Percentiles rank a stretch among this genome's conserved stretches.
Evolutionary conservation across 1,139 yeast species (phyloP).

Genomic region (Petasospora fabianii): DNA sequence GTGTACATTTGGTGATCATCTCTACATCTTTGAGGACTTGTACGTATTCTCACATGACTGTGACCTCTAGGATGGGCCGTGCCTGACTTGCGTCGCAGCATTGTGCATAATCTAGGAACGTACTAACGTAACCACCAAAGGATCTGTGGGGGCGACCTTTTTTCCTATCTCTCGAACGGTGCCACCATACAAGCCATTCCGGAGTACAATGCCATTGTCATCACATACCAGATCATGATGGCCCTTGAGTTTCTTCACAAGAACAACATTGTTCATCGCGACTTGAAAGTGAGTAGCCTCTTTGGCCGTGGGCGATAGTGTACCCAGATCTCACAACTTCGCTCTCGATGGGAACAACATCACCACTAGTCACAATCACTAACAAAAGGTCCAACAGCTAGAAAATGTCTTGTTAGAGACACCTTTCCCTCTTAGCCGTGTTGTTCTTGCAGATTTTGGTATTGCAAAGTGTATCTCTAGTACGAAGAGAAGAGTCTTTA

Average conservation of each 20-base stretch:
- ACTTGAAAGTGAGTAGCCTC: conserved; percentile 37
- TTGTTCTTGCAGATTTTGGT: conserved; percentile 65
- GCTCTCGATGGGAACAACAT: neutral
- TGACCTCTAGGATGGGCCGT: neutral
- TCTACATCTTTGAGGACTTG: conserved; percentile 50
- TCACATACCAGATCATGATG: conserved; percentile 51
- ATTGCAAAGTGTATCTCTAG: conserved; percentile 43
- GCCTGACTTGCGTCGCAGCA: neutral
- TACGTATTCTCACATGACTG: conserved; percentile 8
- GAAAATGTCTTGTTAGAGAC: conserved; percentile 54
- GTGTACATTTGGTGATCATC: conserved; percentile 33
- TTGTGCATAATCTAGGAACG: neutral
- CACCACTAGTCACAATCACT: conserved; percentile 20
- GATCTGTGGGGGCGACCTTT: conserved; percentile 62
- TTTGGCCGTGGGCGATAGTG: conserved; percentile 15
- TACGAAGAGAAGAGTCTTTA: conserved; percentile 40
- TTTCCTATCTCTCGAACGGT: conserved; percentile 52
- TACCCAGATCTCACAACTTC: conserved; percentile 2
- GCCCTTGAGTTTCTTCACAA: conserved; percentile 54
- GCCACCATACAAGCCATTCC: conserved; percentile 39
- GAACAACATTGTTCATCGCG: conserved; percentile 50
- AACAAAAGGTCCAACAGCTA: too few species aligned
- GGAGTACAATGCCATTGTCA: conserved; percentile 51
- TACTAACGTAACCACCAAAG: conserved; percentile 7
- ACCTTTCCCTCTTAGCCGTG: conserved; percentile 48